phyloP scores from a whole-genome alignment of 345 rosid species.

The Hibiscus syriacus region DNA sequence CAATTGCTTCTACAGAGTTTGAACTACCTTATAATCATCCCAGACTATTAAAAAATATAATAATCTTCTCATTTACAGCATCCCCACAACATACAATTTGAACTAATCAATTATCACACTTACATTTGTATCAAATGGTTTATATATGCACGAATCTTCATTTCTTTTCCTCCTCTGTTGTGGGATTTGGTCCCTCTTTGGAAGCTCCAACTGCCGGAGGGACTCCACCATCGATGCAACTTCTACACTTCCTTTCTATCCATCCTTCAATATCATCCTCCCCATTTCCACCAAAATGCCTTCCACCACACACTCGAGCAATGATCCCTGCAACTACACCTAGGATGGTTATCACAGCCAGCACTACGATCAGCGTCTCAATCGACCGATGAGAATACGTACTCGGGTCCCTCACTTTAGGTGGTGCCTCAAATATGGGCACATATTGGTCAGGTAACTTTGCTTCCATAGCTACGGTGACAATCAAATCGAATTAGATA shows the following conservation, averaged over 20 bases:
- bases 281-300: too few species aligned
- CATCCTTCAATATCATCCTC: constrained; percentile 93
- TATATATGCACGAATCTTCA: constrained; percentile 8
- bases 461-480: too few species aligned
- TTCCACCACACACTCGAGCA: constrained; percentile 76
- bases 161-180: constrained; percentile 42
- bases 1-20: too few species aligned
- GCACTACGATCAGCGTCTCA: constrained; percentile 76
- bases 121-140: neutral
- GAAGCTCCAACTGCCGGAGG: too few species aligned
- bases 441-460: constrained; percentile 22
- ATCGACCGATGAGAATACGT: constrained; percentile 47
- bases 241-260: constrained; percentile 77
- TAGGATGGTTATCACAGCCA: too few species aligned
- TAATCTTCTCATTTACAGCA: too few species aligned
- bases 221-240: constrained; percentile 88
- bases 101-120: neutral
- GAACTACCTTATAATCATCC: too few species aligned
- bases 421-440: constrained; percentile 23
- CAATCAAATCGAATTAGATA: too few species aligned
- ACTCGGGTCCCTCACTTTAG: constrained; percentile 20
- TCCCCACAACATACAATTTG: neutral
- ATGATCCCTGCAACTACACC: constrained; percentile 70
- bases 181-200: constrained; percentile 25
- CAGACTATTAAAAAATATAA: too few species aligned